Conservation (phyloP, 2,329 filamentous ascomycete genomes). For the Xylaria arbuscula region DNA sequence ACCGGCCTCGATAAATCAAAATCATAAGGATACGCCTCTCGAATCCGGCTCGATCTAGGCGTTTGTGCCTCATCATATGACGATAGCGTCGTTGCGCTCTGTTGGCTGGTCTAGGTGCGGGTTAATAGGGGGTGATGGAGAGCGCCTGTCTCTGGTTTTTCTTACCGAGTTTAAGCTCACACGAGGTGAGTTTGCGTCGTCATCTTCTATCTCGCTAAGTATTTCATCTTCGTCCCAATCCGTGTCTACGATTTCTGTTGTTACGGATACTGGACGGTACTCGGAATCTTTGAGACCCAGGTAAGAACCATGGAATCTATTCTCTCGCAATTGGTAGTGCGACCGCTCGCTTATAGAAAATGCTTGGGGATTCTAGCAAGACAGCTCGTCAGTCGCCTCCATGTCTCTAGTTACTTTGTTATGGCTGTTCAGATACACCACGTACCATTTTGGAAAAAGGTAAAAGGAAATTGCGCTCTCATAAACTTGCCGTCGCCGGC, state of each 20-base stretch:
- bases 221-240: slow-evolving; percentile 76
- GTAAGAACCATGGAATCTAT: slow-evolving; percentile 65
- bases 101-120: slow-evolving; percentile 68
- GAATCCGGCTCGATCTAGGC: slow-evolving; percentile 73
- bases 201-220: slow-evolving; percentile 69
- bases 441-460: slow-evolving; percentile 41
- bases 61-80: slow-evolving; percentile 87
- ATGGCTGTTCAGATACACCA: not conserved
- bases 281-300: slow-evolving; percentile 68
- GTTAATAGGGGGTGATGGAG: slow-evolving; percentile 21
- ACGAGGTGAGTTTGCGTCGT: slow-evolving; percentile 68
- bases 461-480: slow-evolving; percentile 39
- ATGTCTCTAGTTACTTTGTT: not conserved
- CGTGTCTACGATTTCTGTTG: slow-evolving; percentile 82
- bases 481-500: slow-evolving; percentile 51
- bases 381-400: slow-evolving; percentile 35
- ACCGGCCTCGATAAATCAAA: slow-evolving; percentile 72
- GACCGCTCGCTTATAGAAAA: slow-evolving; percentile 48
- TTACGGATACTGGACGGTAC: slow-evolving; percentile 73
- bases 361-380: slow-evolving; percentile 46
- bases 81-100: slow-evolving; percentile 86
- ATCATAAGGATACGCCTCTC: slow-evolving; percentile 70
- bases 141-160: slow-evolving; percentile 31
- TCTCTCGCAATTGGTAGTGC: slow-evolving; percentile 65
- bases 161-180: slow-evolving; percentile 78